phyloP scores from a whole-genome alignment of 768 basidiomycete genomes.

The Macrocybe gigantea region DNA sequence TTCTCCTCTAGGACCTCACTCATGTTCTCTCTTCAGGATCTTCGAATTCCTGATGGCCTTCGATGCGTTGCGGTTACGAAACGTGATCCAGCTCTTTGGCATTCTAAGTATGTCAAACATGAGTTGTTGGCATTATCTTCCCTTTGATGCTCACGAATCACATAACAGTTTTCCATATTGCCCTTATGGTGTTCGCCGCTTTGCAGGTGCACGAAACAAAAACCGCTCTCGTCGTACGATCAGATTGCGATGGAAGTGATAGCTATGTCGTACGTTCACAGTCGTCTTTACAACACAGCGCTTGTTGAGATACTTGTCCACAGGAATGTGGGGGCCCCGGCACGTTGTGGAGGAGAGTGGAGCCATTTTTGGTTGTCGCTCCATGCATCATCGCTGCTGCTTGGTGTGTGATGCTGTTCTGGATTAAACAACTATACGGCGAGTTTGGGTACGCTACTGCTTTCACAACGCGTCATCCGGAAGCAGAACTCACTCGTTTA shows the following conservation, averaged over 20 bases:
- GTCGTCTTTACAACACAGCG: not conserved
- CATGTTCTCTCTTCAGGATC: conserved; percentile 35
- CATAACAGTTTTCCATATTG: conserved; percentile 62
- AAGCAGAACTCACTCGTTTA: not conserved
- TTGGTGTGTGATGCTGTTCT: conserved; percentile 64
- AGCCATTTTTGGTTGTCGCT: conserved; percentile 65
- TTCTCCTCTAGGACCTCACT: not conserved
- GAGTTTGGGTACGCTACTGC: conserved; percentile 72
- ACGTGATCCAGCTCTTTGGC: conserved; percentile 73
- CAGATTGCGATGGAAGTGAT: conserved; percentile 25
- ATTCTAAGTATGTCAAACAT: conserved; percentile 47
- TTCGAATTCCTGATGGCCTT: conserved; percentile 79
- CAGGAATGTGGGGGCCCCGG: conserved; percentile 45
- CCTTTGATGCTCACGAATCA: not conserved
- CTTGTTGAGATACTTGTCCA: not conserved
- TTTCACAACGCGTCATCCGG: not conserved
- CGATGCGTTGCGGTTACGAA: conserved; percentile 77
- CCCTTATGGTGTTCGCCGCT: conserved; percentile 66
- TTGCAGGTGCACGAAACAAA: conserved; percentile 77
- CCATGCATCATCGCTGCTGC: conserved; percentile 65
- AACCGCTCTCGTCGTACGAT: conserved; percentile 42
- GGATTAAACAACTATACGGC: conserved; percentile 61
- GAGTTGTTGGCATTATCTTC: too few relatives aligned
- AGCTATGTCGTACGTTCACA: conserved; percentile 34
- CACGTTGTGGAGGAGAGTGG: conserved; percentile 53